Evolutionary conservation across 768 basidiomycete species (phyloP).

Genomic region (Suillus brevipes): DNA sequence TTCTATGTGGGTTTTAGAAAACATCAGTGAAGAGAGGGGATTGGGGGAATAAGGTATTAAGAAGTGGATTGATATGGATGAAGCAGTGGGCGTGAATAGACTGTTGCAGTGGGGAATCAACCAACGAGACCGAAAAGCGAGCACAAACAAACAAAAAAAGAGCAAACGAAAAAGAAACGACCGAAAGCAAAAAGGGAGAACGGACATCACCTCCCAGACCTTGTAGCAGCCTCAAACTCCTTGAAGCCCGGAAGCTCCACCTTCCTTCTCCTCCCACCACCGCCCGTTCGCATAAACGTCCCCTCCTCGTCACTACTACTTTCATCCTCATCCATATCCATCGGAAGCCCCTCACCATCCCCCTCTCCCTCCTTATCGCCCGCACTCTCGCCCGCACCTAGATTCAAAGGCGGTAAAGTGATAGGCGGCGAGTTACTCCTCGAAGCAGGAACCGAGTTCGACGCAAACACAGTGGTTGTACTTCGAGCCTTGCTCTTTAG

Average conservation of each 20-base stretch:
- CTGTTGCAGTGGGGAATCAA: slow-evolving; percentile 1
- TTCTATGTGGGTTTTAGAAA: slow-evolving; percentile 2
- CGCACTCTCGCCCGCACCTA: slow-evolving; percentile 20
- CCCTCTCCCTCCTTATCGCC: not conserved
- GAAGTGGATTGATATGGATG: not conserved
- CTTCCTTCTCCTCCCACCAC: slow-evolving; percentile 12
- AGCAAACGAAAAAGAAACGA: not conserved
- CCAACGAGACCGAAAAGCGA: not conserved
- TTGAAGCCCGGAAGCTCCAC: slow-evolving; percentile 65
- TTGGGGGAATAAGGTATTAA: slow-evolving; percentile 3
- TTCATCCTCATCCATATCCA: slow-evolving; percentile 18
- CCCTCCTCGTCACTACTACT: slow-evolving; percentile 23
- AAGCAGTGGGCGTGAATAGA: not conserved
- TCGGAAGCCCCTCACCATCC: not conserved
- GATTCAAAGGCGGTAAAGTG: slow-evolving; percentile 65
- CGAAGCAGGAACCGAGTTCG: slow-evolving; percentile 48
- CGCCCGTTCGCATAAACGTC: slow-evolving; percentile 10
- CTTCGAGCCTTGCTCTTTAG: not conserved
- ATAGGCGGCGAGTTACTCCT: slow-evolving; percentile 73
- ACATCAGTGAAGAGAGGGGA: not conserved
- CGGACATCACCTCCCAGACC: slow-evolving; percentile 18
- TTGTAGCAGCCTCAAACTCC: slow-evolving; percentile 57
- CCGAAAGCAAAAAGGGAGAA: not conserved
- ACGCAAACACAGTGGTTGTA: slow-evolving; percentile 13
- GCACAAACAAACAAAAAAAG: not conserved